Conservation (phyloP, 2,329 filamentous ascomycete species). For the Colletotrichum lupini region DNA sequence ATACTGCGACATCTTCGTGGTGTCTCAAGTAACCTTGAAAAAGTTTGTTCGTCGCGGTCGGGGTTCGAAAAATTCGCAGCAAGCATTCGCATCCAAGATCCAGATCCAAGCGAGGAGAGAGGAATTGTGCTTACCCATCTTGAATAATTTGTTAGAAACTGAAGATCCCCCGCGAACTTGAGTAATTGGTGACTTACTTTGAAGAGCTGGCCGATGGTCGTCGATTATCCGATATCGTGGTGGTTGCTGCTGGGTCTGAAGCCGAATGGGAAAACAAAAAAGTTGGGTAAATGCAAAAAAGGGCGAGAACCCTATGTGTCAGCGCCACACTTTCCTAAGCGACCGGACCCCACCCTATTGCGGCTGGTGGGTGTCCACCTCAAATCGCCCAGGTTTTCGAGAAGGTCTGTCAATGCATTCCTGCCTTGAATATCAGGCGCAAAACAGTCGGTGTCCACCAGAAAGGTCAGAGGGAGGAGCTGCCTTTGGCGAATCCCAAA, state of each 20-base stretch:
- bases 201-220: slow-evolving; percentile 37
- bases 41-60: slow-evolving; percentile 27
- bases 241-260: slow-evolving; percentile 34
- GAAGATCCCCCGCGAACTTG: slow-evolving; percentile 6
- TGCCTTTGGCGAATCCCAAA: background rate
- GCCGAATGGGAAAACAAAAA: slow-evolving; percentile 24
- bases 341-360: slow-evolving; percentile 2
- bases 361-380: slow-evolving; percentile 2
- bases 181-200: slow-evolving; percentile 34
- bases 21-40: background rate
- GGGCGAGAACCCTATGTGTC: slow-evolving; percentile 11
- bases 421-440: background rate
- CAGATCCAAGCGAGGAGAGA: slow-evolving; percentile 8
- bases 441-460: background rate
- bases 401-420: background rate
- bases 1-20: background rate
- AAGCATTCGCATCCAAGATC: slow-evolving; percentile 18
- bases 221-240: slow-evolving; percentile 37
- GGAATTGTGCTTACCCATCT: slow-evolving; percentile 70
- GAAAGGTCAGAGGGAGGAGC: background rate
- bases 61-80: slow-evolving; percentile 3
- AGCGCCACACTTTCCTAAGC: slow-evolving; percentile 20
- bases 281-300: slow-evolving; percentile 25
- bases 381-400: background rate
- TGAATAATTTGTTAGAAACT: slow-evolving; percentile 52